Evolutionary conservation across 1,284 basidiomycete genomes (phyloP).

Genomic region (Ustilago trichophora): DNA sequence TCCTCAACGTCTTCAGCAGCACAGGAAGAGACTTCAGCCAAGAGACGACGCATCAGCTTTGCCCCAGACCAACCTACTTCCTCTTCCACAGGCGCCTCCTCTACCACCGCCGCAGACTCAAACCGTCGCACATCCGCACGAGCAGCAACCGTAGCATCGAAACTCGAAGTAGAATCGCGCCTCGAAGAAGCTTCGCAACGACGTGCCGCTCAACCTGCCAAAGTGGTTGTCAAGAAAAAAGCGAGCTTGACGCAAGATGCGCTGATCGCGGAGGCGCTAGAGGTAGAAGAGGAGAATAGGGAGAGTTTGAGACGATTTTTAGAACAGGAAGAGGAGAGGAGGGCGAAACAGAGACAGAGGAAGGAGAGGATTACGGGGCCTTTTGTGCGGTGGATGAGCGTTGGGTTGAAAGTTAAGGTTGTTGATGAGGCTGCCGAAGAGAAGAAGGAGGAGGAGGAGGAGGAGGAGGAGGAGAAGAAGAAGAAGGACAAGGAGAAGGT

Average conservation of each 20-base stretch:
- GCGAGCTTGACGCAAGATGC: conserved; percentile 76
- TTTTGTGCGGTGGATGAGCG: conserved; percentile 78
- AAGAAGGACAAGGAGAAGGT: too few species aligned
- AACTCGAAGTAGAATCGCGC: conserved; percentile 54
- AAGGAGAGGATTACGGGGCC: conserved; percentile 76
- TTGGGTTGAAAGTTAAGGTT: conserved; percentile 46
- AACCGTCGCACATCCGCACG: conserved; percentile 31
- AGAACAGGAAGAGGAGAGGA: conserved; percentile 80
- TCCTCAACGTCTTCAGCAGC: not conserved
- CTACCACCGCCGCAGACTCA: too few species aligned
- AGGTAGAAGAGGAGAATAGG: conserved; percentile 84
- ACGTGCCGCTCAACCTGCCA: conserved; percentile 68
- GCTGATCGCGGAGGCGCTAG: conserved; percentile 80
- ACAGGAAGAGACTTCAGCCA: conserved; percentile 1
- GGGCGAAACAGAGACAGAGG: conserved; percentile 73
- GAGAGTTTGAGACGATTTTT: conserved; percentile 81
- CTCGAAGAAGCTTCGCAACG: conserved; percentile 73
- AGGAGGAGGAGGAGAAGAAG: too few species aligned
- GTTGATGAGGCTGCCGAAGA: not conserved
- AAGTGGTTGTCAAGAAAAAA: conserved; percentile 33
- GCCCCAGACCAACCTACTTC: conserved; percentile 20
- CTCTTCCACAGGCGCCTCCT: too few species aligned
- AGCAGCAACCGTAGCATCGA: conserved; percentile 53
- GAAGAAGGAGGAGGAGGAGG: too few species aligned
- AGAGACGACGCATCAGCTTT: conserved; percentile 35